Evolutionary conservation across 805 yeast genomes (phyloP).

Genomic region (Clavispora phyllophila): DNA sequence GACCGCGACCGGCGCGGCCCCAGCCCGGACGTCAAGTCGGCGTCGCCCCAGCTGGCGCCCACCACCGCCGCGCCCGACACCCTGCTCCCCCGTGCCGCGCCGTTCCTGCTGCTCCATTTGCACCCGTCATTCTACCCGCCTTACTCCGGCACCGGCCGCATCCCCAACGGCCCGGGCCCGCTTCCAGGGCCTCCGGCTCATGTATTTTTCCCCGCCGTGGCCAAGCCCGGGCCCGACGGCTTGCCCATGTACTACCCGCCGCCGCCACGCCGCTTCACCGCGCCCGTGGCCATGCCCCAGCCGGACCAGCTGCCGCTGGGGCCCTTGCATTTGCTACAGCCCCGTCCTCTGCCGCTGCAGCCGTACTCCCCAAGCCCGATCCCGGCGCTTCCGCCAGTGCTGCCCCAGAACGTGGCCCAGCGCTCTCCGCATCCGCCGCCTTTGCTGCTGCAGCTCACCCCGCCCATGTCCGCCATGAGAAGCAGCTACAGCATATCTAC

Average conservation of each 20-base stretch:
- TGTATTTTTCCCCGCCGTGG: background rate
- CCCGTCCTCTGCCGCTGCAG: background rate
- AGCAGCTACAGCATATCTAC: background rate
- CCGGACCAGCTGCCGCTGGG: background rate
- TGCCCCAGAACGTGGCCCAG: background rate
- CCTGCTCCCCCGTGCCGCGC: background rate
- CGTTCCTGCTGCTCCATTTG: background rate
- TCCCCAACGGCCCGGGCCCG: slow-evolving; percentile 41
- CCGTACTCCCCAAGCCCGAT: background rate
- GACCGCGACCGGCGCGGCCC: background rate
- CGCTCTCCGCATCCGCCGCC: background rate
- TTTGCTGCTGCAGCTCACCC: background rate
- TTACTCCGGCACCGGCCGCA: slow-evolving; percentile 28
- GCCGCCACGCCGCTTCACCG: background rate
- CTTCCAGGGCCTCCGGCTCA: slow-evolving; percentile 38
- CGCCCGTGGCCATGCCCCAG: background rate
- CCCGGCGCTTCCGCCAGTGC: background rate
- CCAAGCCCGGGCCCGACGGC: background rate
- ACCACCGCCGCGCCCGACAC: background rate
- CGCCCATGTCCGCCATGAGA: background rate
- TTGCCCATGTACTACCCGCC: slow-evolving; percentile 1
- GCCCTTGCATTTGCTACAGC: background rate
- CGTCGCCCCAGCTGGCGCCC: background rate
- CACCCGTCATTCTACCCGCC: slow-evolving; percentile 25
- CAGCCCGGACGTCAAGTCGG: background rate